These are phyloP conservation scores for Drosera capensis DNA, from an alignment of 148 eudicot genomes.

Conservation along the genomic window DNA sequence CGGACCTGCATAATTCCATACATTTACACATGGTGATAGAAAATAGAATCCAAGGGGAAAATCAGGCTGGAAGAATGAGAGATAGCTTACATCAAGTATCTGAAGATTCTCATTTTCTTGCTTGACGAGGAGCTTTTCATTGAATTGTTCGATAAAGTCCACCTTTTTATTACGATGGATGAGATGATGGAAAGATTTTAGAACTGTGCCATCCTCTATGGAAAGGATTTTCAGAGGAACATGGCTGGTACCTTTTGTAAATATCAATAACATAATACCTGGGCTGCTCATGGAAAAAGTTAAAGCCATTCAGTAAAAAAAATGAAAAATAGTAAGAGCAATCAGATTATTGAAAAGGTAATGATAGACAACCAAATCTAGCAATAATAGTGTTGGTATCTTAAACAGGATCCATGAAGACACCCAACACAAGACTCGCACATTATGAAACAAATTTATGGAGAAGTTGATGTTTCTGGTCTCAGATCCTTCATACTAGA, in stretches of 20 bases:
- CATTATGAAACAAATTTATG: too few species aligned
- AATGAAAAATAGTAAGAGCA: too few species aligned
- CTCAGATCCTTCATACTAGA: too few species aligned
- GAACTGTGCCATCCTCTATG: constrained; percentile 95
- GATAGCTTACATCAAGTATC: constrained; percentile 64
- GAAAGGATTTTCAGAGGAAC: constrained; percentile 93
- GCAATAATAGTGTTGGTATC: too few species aligned
- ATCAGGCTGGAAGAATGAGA: background rate
- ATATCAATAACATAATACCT: constrained; percentile 90
- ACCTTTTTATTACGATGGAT: constrained; percentile 91
- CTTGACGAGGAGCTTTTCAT: constrained; percentile 96
- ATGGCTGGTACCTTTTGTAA: constrained; percentile 47
- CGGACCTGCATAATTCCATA: constrained; percentile 41
- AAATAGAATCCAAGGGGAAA: background rate
- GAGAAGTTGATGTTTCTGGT: too few species aligned
- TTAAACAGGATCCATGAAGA: too few species aligned
- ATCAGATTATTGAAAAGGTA: too few species aligned
- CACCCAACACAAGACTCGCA: too few species aligned
- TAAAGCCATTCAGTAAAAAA: background rate
- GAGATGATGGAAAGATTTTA: constrained; percentile 81
- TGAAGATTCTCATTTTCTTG: constrained; percentile 95
- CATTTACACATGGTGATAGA: background rate
- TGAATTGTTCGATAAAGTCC: constrained; percentile 95
- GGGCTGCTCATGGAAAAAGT: constrained; percentile 39
- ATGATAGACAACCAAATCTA: too few species aligned